A percentile compares a stretch with the other conserved stretches of the same genome.
These are phyloP conservation scores for Pugionium cornutum DNA, from an alignment of 345 rosid genomes.

Conservation along the genomic window DNA sequence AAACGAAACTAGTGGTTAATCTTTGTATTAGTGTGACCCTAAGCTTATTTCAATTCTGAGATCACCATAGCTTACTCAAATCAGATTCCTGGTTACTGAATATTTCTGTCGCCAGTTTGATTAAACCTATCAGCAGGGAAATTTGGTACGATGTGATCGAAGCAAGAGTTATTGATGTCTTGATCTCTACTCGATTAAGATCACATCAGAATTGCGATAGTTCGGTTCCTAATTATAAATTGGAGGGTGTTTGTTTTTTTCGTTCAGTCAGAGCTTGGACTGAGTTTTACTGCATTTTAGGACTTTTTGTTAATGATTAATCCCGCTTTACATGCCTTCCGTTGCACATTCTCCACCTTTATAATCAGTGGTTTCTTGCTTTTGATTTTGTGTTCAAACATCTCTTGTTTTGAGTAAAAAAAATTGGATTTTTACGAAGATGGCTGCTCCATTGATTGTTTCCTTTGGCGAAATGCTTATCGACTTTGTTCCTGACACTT, in stretches of 20 bases:
- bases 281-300: conserved; percentile 18
- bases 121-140: no score
- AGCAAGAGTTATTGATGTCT: background rate
- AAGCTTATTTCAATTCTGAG: background rate
- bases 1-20: no score
- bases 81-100: background rate
- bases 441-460: conserved; percentile 45
- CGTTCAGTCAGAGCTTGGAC: conserved; percentile 27
- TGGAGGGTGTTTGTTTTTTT: background rate
- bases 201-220: background rate
- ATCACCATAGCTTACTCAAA: background rate
- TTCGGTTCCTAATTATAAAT: background rate
- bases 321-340: conserved; percentile 28
- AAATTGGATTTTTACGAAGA: conserved; percentile 1
- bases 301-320: conserved; percentile 13
- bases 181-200: background rate
- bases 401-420: background rate
- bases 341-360: conserved; percentile 12
- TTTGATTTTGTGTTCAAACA: background rate
- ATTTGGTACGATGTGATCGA: background rate
- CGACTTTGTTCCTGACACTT: conserved; percentile 69
- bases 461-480: conserved; percentile 80
- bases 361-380: conserved; percentile 8
- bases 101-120: no score
- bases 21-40: no score